Evolutionary conservation across 768 basidiomycete genomes (phyloP).

Genomic region (Suillus clintonianus): DNA sequence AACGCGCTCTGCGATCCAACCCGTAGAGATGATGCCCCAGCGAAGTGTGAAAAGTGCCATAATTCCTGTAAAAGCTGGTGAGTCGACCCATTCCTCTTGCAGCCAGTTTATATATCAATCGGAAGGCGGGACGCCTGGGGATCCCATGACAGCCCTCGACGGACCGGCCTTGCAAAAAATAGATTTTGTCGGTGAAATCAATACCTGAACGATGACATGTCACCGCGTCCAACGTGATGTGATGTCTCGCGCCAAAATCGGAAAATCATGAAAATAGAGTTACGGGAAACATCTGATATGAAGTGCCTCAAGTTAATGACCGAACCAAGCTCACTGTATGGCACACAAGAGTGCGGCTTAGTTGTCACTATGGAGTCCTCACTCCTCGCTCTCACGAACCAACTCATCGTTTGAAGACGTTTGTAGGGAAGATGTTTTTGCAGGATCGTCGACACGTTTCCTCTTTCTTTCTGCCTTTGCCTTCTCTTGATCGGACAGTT

Average conservation of each 20-base stretch:
- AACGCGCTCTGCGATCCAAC: constrained; percentile 46
- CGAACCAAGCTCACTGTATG: background rate
- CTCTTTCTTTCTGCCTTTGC: constrained; percentile 42
- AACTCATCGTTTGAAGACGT: background rate
- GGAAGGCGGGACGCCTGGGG: background rate
- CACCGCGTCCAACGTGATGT: background rate
- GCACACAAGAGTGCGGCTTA: background rate
- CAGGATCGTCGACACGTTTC: constrained; percentile 31
- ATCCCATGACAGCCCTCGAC: background rate
- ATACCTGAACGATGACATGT: background rate
- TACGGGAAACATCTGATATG: background rate
- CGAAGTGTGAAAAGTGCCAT: constrained; percentile 32
- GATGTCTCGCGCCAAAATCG: background rate
- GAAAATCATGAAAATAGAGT: background rate
- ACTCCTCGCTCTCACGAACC: background rate
- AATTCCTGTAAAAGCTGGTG: background rate
- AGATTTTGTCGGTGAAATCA: background rate
- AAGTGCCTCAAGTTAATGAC: background rate
- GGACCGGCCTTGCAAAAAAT: background rate
- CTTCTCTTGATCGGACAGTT: constrained; percentile 43
- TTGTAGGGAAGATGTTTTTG: background rate
- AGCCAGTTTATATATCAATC: background rate
- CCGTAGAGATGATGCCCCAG: constrained; percentile 58
- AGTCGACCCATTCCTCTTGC: background rate
- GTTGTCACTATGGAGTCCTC: background rate